Evolutionary conservation across 1,139 yeast genomes (phyloP).

Genomic region (Lodderomyces beijingensis): DNA sequence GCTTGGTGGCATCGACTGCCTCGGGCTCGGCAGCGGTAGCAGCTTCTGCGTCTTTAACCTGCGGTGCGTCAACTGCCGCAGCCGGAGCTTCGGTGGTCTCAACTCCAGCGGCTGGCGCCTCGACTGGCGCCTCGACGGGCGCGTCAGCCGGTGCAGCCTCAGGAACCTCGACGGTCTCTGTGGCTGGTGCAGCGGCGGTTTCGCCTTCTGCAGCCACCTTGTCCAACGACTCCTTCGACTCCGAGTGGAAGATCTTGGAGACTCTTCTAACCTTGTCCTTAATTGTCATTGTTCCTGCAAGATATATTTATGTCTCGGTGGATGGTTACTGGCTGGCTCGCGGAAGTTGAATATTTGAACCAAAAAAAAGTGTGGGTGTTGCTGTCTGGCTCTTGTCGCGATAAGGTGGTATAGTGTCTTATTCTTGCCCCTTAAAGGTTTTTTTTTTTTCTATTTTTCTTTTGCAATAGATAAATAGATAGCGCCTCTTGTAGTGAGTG

Average conservation of each 20-base stretch:
- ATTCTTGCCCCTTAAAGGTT: constrained; percentile 1
- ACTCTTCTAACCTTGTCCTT: constrained; percentile 46
- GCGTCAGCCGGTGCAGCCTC: constrained; percentile 9
- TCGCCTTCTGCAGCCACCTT: constrained; percentile 12
- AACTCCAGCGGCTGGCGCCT: constrained; percentile 14
- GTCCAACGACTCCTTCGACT: constrained; percentile 15
- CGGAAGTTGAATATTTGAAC: neutral
- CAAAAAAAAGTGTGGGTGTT: neutral
- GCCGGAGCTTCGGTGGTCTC: constrained; percentile 12
- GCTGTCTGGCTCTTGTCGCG: neutral
- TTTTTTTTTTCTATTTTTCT: too few relatives aligned
- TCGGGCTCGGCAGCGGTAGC: constrained; percentile 8
- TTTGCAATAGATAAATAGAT: too few relatives aligned
- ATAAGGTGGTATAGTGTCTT: neutral
- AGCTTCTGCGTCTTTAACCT: constrained; percentile 1
- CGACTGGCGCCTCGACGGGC: constrained; percentile 12
- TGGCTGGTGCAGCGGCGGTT: constrained; percentile 8
- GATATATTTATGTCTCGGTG: neutral
- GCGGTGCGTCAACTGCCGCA: constrained; percentile 10
- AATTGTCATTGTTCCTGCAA: constrained; percentile 39
- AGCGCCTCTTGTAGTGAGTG: too few relatives aligned
- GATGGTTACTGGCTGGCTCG: neutral
- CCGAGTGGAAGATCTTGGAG: constrained; percentile 35
- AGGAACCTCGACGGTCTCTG: constrained; percentile 13
- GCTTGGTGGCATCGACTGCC: constrained; percentile 7